Base-by-base conservation (phyloP, 2,329 filamentous ascomycete genomes). In the Fusarium metavorans region DNA sequence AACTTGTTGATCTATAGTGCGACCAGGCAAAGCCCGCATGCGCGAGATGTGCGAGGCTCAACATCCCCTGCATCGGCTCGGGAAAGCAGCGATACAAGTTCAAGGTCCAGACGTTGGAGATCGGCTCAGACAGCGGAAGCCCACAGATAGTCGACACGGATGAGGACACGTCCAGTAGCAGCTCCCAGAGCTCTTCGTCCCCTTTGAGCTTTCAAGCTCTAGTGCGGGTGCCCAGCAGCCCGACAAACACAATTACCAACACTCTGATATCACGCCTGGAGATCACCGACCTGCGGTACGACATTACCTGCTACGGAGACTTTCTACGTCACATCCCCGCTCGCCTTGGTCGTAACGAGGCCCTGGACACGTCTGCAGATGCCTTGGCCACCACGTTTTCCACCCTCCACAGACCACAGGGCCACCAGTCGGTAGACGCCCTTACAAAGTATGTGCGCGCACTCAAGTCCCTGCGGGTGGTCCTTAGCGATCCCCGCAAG, bases 51-150 rank as follows among this genome's bases (percentile, higher is more conserved):
- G 72, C 81, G 18, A 85, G 87, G 34, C 78, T 87, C 6, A 77
- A 81, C 8, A 83, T 88, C 3, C 73, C 77, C 2, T 88, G 87
- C 65, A 70, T 86, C 30, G 87, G 87, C 11, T 82, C 82, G 4
- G 87, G 87, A 4, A 80, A 85, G 75, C 81, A 84, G 64, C 82
- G 87, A 54, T 88, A 82, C 80, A 88, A 87, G 78, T 88, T 88
- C 78, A 85, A 86, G 69, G 80, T 87, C 30, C 76, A 81, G 56
- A 76, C 59, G 1, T 54, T 79, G 1, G 70, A 75, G 2, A n/a
- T 32, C 2, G 54, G 59, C 13, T 69, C 70, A 6, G 67, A 56
- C 4, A 59, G 50, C 27, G 61, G 50, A 16, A 65, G 52, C 4
- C 62, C 66, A 1, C 60, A 68, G 4, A 63, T 52, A n/a, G 18